These are phyloP conservation scores for Rehmannia glutinosa DNA, from an alignment of 257 asterid species.

Conservation along the genomic window DNA sequence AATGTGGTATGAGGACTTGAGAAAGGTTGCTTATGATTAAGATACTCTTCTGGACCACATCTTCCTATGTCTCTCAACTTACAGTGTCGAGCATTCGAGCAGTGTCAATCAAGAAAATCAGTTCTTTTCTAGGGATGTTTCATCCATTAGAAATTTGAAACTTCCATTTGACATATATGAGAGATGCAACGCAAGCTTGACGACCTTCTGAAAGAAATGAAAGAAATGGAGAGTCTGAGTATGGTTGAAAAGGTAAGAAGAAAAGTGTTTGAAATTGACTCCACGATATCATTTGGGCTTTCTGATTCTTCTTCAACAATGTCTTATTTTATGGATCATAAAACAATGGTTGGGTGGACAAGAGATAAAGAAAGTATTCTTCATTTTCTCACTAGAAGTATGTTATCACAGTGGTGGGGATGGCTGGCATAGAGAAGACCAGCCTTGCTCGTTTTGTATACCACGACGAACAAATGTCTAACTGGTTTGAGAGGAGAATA, in stretches of 20 bases:
- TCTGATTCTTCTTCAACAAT: background rate
- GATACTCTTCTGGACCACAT: constrained; percentile 30
- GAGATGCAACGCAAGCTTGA: constrained; percentile 17
- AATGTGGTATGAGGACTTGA: constrained; percentile 25
- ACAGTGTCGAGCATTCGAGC: background rate
- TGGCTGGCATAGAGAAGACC: constrained; percentile 24
- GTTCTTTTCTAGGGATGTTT: constrained; percentile 15
- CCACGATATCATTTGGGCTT: too few species aligned
- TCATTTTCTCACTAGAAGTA: background rate
- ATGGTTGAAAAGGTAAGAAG: background rate
- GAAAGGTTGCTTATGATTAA: constrained; percentile 17
- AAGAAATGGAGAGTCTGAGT: constrained; percentile 17
- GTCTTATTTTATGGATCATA: background rate
- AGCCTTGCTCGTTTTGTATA: constrained; percentile 15
- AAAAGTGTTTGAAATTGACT: background rate
- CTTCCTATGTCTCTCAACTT: constrained; percentile 16
- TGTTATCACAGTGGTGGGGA: constrained; percentile 13
- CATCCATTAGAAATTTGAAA: background rate
- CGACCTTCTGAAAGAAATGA: constrained; percentile 7
- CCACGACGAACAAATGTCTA: background rate
- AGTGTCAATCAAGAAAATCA: background rate
- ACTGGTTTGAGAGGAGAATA: background rate
- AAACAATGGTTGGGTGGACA: constrained; percentile 15
- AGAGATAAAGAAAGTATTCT: background rate
- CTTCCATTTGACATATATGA: constrained; percentile 15